These are phyloP conservation scores for Grosmannia clavigera DNA, from an alignment of 2,329 filamentous ascomycete species.

Conservation along the genomic window DNA sequence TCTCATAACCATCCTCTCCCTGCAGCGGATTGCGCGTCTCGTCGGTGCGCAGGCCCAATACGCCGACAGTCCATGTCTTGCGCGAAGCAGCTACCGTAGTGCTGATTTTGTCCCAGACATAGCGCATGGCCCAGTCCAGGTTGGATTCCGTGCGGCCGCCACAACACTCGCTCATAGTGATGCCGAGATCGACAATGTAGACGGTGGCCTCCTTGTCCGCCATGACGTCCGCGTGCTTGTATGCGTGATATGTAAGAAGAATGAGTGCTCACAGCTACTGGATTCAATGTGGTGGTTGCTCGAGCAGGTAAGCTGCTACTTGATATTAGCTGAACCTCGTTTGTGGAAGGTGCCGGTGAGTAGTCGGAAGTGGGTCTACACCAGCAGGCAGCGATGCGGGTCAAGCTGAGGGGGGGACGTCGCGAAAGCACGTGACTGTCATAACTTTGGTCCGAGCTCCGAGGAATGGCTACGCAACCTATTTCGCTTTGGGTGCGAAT, in stretches of 20 bases:
- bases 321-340: neutral
- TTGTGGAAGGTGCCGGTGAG: neutral
- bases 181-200: constrained; percentile 80
- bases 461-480: neutral
- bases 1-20: constrained; percentile 60
- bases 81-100: constrained; percentile 54
- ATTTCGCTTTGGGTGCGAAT: neutral
- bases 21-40: constrained; percentile 54
- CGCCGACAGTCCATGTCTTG: constrained; percentile 64
- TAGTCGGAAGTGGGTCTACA: constrained; percentile 1
- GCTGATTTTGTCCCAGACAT: constrained; percentile 89
- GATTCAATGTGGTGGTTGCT: neutral
- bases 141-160: constrained; percentile 65
- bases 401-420: neutral
- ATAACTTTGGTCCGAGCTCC: neutral
- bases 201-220: constrained; percentile 86
- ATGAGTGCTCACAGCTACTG: neutral
- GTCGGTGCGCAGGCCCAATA: constrained; percentile 74
- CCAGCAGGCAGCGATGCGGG: constrained; percentile 4
- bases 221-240: constrained; percentile 38
- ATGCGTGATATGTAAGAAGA: neutral
- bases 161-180: constrained; percentile 65
- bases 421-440: constrained; percentile 11
- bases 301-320: neutral
- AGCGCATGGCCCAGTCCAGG: constrained; percentile 80